Base-by-base conservation (phyloP, 305 asterid species). In the Fraxinus baroniana region DNA sequence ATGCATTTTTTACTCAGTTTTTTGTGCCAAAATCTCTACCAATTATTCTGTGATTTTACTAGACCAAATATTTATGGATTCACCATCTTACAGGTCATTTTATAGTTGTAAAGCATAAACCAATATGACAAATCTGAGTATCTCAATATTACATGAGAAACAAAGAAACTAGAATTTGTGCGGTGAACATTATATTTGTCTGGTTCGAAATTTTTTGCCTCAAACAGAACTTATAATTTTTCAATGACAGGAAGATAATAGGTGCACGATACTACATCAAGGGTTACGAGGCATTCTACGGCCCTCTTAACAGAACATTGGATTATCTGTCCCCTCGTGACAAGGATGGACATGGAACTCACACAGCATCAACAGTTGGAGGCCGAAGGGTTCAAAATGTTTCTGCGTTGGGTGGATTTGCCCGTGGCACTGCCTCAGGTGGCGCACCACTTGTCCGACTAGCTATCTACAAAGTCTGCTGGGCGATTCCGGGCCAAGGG, bases 341-440 rank as follows among this genome's bases (percentile, higher is more conserved):
- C 93, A 89, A 44, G 83, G 98, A 94, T 77, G 99, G 99, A 4
- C 99, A 95, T 73, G 99, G 99, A 80, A 92, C 93, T 82, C 99
- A 95, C 88, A 95, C 99, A 0, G 80, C 99, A 0, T 95, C 98
- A 7, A 94, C 92, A 17, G 91, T 77, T 2, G 91, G 82, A 7
- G 98, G 98, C 33, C 87, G 91, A 15, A 70, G 80, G 2, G 95
- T 94, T 24, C 79, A 73, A 1, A 82, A 88, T 5, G 90, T 64
- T 80, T 88, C 97, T 1, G 91, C 95, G 73, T 72, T 90, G 2
- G 98, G 97, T 0, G 97, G 98, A 33, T 95, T 93, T 24, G 99
- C 96, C 62, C 3, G n/a, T 9, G 99, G 98, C 81, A 92, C 89
- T 0, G 97, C 97, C 80, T 89, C 95, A 0, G 99, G 99, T 1